Evolutionary conservation across 768 basidiomycete genomes (phyloP).

Genomic region (Mycena alexandri): DNA sequence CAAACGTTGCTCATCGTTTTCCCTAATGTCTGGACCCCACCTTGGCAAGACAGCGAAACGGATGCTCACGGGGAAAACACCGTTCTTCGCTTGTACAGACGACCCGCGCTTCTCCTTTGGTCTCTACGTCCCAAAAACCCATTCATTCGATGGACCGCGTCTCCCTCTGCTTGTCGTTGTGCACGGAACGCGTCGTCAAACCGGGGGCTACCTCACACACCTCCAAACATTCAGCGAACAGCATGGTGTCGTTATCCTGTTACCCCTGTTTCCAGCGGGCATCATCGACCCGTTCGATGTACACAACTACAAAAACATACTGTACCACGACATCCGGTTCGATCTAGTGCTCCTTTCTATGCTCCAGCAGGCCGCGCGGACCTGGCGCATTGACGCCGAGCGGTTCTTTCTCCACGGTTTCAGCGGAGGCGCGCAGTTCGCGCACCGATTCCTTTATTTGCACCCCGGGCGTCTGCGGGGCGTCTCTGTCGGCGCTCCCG

Average conservation of each 20-base stretch:
- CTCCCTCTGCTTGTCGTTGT: conserved; percentile 39
- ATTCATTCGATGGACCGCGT: conserved; percentile 6
- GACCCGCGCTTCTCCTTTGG: conserved; percentile 41
- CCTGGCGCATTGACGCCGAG: conserved; percentile 36
- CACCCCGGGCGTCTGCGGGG: conserved; percentile 37
- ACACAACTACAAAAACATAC: conserved; percentile 39
- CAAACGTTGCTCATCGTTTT: too few relatives aligned
- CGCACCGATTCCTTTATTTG: conserved; percentile 42
- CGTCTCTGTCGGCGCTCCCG: conserved; percentile 40
- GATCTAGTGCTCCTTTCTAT: conserved; percentile 40
- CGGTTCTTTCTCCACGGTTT: conserved; percentile 42
- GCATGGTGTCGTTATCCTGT: conserved; percentile 31
- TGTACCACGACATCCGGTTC: conserved; percentile 39
- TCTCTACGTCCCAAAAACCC: conserved; percentile 32
- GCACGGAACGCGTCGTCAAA: conserved; percentile 40
- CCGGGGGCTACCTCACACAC: conserved; percentile 20
- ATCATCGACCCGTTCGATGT: conserved; percentile 39
- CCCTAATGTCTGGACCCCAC: conserved; percentile 24
- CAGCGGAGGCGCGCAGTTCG: conserved; percentile 44
- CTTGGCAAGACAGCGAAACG: conserved; percentile 22
- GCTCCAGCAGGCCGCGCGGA: conserved; percentile 38
- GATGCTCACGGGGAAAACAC: conserved; percentile 32
- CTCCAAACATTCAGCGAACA: conserved; percentile 35
- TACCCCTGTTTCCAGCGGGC: conserved; percentile 42
- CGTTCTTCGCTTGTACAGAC: conserved; percentile 34